phyloP scores from a whole-genome alignment of 148 eudicot species.

The Camellia japonica region DNA sequence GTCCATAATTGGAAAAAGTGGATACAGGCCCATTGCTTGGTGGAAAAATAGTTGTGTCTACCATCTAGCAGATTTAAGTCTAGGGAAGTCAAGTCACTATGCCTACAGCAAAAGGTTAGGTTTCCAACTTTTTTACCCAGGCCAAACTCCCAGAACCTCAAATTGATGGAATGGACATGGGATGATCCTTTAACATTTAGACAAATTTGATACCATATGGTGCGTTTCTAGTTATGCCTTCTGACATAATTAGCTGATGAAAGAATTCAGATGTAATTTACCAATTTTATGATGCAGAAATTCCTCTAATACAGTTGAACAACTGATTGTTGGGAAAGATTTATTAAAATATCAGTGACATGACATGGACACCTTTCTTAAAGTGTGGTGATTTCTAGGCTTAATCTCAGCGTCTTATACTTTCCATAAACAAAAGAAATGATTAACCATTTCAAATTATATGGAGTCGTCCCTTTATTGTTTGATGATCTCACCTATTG shows the following conservation, averaged over 20 bases:
- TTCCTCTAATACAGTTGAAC: not conserved
- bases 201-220: not conserved
- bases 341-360: not conserved
- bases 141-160: not conserved
- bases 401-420: not conserved
- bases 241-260: not conserved
- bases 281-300: not conserved
- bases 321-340: not conserved
- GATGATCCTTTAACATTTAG: not conserved
- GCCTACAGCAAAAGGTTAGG: not conserved
- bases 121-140: not conserved
- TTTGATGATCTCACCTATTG: slow-evolving; percentile 3
- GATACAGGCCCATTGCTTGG: not conserved
- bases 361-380: not conserved
- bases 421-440: not conserved
- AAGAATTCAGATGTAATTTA: not conserved
- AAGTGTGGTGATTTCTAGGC: not conserved
- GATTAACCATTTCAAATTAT: not conserved
- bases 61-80: not conserved
- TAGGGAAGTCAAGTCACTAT: not conserved
- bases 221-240: not conserved
- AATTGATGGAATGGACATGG: not conserved
- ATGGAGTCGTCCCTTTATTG: not conserved
- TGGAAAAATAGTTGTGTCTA: not conserved
- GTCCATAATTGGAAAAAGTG: not conserved